These are phyloP conservation scores for Syzygium oleosum DNA, from an alignment of 345 rosid species.

Conservation along the genomic window DNA sequence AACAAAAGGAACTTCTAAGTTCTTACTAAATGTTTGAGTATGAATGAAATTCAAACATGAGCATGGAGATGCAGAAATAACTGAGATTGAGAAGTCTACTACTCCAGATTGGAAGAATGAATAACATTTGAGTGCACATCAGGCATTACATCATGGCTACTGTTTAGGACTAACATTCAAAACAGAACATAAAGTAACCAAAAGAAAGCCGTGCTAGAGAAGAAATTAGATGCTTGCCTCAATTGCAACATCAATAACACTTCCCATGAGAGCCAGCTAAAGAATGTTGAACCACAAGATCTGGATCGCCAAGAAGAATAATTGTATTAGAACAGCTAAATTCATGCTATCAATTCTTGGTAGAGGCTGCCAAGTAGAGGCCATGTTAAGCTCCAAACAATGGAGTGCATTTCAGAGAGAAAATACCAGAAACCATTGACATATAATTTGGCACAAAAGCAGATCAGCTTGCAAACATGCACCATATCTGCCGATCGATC, in stretches of 20 bases:
- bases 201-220: neutral
- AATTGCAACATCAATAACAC: slow-evolving; percentile 27
- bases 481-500: neutral
- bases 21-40: neutral
- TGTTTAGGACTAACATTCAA: neutral
- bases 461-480: neutral
- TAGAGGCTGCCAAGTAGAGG: neutral
- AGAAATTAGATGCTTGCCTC: slow-evolving; percentile 26
- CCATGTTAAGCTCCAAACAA: neutral
- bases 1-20: neutral
- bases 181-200: neutral
- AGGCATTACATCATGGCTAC: neutral
- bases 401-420: neutral
- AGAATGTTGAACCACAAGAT: neutral
- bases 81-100: neutral
- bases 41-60: neutral
- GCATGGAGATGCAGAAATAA: neutral
- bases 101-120: neutral
- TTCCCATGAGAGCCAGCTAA: slow-evolving; percentile 37
- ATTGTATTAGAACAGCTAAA: neutral
- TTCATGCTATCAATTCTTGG: neutral
- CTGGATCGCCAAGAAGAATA: neutral
- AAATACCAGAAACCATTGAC: neutral
- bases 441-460: neutral
- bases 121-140: neutral